phyloP scores from a whole-genome alignment of 2,329 filamentous ascomycete species.

The Xylariaceae sp. region DNA sequence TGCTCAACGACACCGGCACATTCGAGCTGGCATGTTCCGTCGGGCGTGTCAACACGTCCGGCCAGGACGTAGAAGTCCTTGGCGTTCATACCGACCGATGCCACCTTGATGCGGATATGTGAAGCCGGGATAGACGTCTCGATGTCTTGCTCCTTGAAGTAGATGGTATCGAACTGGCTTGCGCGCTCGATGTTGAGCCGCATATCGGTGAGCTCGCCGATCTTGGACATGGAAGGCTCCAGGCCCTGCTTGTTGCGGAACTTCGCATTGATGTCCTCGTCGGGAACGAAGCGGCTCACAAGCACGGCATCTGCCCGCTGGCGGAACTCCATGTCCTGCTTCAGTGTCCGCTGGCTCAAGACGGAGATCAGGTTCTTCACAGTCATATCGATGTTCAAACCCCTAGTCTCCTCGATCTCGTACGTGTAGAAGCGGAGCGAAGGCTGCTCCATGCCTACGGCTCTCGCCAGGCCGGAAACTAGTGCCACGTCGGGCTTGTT shows the following conservation, averaged over 20 bases:
- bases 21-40: constrained; percentile 10
- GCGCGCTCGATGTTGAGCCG: constrained; percentile 5
- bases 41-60: constrained; percentile 9
- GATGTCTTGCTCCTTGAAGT: too few species aligned
- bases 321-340: constrained; percentile 9
- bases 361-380: constrained; percentile 2
- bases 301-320: constrained; percentile 6
- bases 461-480: constrained; percentile 8
- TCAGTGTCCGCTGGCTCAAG: constrained; percentile 1
- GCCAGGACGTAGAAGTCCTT: constrained; percentile 16
- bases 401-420: constrained; percentile 11
- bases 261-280: constrained; percentile 7
- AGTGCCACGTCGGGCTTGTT: constrained; percentile 9
- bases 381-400: neutral
- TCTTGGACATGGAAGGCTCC: neutral
- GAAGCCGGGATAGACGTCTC: too few species aligned
- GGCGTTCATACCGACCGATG: constrained; percentile 8
- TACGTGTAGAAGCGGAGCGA: constrained; percentile 12
- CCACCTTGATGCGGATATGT: constrained; percentile 12
- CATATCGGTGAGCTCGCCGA: neutral
- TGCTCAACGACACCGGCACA: constrained; percentile 6
- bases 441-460: constrained; percentile 18
- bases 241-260: constrained; percentile 10
- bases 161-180: constrained; percentile 12
- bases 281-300: constrained; percentile 13